A percentile compares a stretch with the other conserved stretches of the same genome.
These are phyloP conservation scores for Marvania coccoides DNA, from an alignment of 139 green algal species.

Conservation along the genomic window DNA sequence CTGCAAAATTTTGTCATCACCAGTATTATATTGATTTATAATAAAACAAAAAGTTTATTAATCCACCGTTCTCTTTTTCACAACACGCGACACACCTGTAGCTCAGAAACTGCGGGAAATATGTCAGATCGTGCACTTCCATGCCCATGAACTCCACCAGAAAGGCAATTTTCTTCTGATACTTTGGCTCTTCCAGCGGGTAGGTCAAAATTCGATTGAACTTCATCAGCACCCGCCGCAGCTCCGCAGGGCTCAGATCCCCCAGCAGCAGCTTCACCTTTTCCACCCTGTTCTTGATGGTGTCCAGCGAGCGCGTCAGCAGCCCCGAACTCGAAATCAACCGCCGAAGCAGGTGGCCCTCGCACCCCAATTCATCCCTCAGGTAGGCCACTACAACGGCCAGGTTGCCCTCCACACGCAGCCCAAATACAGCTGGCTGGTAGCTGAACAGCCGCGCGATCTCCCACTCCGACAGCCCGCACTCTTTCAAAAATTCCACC, in stretches of 20 bases:
- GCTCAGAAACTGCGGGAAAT: slow-evolving; percentile 17
- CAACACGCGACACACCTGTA: no score
- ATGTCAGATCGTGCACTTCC: background rate
- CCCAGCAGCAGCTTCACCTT: no score
- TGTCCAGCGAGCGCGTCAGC: slow-evolving; percentile 8
- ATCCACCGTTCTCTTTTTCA: no score
- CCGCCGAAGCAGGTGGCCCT: background rate
- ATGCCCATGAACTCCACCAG: slow-evolving; percentile 5
- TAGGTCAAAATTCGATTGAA: slow-evolving; percentile 19
- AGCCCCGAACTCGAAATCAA: slow-evolving; percentile 7
- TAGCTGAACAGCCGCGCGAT: background rate
- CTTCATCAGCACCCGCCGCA: background rate
- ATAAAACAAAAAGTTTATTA: no score
- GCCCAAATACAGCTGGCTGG: background rate
- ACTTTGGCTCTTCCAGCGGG: slow-evolving; percentile 12
- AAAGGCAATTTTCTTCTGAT: slow-evolving; percentile 21
- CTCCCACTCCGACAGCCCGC: background rate
- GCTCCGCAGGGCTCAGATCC: background rate
- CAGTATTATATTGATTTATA: no score
- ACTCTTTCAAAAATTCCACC: background rate
- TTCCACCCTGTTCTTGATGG: slow-evolving; percentile 8
- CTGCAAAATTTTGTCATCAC: no score
- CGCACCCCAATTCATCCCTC: background rate
- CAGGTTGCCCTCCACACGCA: background rate
- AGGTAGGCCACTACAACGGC: background rate